Base-by-base conservation (phyloP, 345 rosid species). In the Trapa incisa region DNA sequence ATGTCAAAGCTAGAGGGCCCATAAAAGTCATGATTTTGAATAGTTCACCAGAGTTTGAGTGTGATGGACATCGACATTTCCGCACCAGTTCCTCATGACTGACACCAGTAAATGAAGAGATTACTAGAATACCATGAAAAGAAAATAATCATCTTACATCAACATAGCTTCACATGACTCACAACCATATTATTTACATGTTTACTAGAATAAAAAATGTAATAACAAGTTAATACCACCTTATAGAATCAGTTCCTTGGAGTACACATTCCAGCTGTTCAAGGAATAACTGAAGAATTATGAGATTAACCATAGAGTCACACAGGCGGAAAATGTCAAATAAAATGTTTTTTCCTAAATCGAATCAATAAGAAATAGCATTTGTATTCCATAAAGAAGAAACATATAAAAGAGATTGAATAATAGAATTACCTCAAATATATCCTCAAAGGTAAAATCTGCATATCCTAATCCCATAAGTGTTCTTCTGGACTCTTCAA, bases 391-490 rank as follows among this genome's bases (percentile, higher is more conserved):
- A 67, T 22, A 37, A 63, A 42, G 52, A 32, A 16, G 12, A 7
- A 42, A 63, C 33, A 36, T 16, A 43, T 35, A 41, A 56, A 71
- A 68, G n/a, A 47, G 61, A 58, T n/a, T 67, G 69, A 33, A 29
- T 47, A 41, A 43, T 13, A 45, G 32, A 12, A 81, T 45, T 85
- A 94, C 99, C 86, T 88, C 71, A 71, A 95, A 95, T 77, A 95
- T 91, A 77, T 95, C 99, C 82, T 95, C 99, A 72, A 91, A 95
- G 14, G 97, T 91, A 65, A 95, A 89, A 48, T 95, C 97, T 36
- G 84, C 81, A 75, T 91, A 86, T 52, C 97, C 99, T 82, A 95
- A 86, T 74, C 81, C 79, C 75, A 87, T 95, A 74, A 95, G 96
- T 47, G 89, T 83, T 80, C 80, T 95, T 77, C 96, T 79, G 73